Evolutionary conservation across 495 filamentous ascomycete genomes (phyloP), one percentile per base, ranked within the genome.

Genomic region (Talaromyces proteolyticus): DNA sequence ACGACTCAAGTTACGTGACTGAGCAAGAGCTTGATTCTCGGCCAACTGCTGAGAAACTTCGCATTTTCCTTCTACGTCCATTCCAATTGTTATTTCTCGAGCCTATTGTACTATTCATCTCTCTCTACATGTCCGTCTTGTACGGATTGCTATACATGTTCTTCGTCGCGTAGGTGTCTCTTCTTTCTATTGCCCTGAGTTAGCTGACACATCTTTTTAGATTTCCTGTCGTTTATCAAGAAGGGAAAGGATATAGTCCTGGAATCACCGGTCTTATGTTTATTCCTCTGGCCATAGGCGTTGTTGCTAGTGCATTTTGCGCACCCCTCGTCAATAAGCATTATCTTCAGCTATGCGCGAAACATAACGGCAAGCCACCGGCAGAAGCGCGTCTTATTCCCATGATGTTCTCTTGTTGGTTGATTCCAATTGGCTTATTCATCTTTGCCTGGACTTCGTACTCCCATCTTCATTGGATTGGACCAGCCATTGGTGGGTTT

Each of bases 401-500:
- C 11, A 91, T 92, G 87, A 92, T 94, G 88, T 59, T 74, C 17
- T 82, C 80, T 22, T 92, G 88, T 75, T 91, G 87, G 86, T 75
- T 79, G 54, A 80, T 91, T 56, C 86, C 87, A 0, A 69, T 87
- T 42, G 86, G 85, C 11, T 69, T 91, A 5, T 91, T 92, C 66
- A 87, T 91, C 62, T 92, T 92, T 64, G 88, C 86, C 26, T 91
- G 88, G 88, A 79, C 85, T 2, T 88, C 84, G 0, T 91, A 86
- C 62, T 72, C 78, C 4, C 48, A 48, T 0, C 56, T 91, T 2
- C 74, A 65, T 56, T 91, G 87, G 87, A 72, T 82, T 42, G 88
- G 86, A 0, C 86, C 87, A 2, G 72, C 74, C 2, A 71, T 93
- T 11, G 88, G 81, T 20, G 88, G 88, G 29, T 82, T 84, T 56